Evolutionary conservation across 2,329 filamentous ascomycete species (phyloP).

Genomic region (Botrytis fragariae): DNA sequence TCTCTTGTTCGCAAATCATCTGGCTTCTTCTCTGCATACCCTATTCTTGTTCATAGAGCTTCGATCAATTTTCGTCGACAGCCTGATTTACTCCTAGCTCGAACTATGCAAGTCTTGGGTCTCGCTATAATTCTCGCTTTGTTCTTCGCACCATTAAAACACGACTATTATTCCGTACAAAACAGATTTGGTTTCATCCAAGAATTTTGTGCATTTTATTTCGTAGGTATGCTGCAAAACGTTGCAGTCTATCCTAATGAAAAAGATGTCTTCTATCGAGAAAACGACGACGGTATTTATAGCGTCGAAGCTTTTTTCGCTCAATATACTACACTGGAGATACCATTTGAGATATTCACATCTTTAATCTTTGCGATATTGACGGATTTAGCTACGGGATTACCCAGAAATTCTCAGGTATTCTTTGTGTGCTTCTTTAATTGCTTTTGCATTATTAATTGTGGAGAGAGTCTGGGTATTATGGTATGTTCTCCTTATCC

Average conservation of each 20-base stretch:
- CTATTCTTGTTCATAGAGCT: conserved; percentile 65
- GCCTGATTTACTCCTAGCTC: conserved; percentile 60
- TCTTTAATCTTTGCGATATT: conserved; percentile 65
- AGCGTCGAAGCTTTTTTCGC: conserved; percentile 68
- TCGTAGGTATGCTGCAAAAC: conserved; percentile 77
- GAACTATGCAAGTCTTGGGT: conserved; percentile 65
- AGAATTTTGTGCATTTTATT: conserved; percentile 68
- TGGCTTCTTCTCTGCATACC: conserved; percentile 60
- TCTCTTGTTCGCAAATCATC: conserved; percentile 63
- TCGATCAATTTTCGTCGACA: conserved; percentile 68
- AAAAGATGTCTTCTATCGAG: conserved; percentile 73
- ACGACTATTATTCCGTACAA: conserved; percentile 68
- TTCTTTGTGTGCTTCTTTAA: conserved; percentile 68
- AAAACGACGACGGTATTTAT: conserved; percentile 72
- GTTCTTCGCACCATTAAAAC: conserved; percentile 69
- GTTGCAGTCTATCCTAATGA: conserved; percentile 71
- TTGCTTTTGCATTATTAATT: conserved; percentile 70
- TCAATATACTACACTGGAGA: conserved; percentile 66
- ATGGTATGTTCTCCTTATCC: conserved; percentile 42
- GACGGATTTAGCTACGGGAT: conserved; percentile 60
- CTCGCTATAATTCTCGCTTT: conserved; percentile 61
- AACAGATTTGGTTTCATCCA: conserved; percentile 72
- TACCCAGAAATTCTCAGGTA: conserved; percentile 60
- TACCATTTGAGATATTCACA: conserved; percentile 68
- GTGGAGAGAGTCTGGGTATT: conserved; percentile 73